phyloP scores from a whole-genome alignment of 768 basidiomycete genomes.

The Lentinula edodes region DNA sequence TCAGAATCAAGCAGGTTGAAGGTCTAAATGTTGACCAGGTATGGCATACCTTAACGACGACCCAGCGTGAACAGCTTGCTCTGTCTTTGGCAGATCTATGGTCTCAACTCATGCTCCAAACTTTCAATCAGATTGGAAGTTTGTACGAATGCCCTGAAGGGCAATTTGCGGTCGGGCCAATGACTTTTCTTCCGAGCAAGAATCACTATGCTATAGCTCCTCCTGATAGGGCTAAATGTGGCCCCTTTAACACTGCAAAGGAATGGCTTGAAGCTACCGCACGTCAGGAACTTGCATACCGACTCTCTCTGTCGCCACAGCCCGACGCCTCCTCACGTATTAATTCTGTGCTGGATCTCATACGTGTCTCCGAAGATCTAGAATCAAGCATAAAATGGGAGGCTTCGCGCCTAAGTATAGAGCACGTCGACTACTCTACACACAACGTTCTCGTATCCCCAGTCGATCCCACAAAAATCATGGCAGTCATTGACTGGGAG shows the following conservation, averaged over 20 bases:
- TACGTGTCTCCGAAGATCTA: neutral
- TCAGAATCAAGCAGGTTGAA: neutral
- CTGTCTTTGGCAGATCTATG: slow-evolving; percentile 7
- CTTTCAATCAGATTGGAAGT: slow-evolving; percentile 10
- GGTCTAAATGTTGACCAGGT: neutral
- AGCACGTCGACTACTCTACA: slow-evolving; percentile 4
- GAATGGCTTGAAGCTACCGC: slow-evolving; percentile 8
- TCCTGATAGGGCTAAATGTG: slow-evolving; percentile 6
- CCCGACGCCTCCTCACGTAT: neutral
- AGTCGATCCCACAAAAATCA: neutral
- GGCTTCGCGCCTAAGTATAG: neutral
- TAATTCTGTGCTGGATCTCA: neutral
- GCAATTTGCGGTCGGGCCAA: slow-evolving; percentile 8
- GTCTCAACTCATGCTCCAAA: slow-evolving; percentile 5
- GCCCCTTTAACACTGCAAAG: slow-evolving; percentile 6
- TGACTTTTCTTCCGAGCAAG: slow-evolving; percentile 6
- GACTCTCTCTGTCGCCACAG: neutral
- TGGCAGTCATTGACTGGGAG: slow-evolving; percentile 4
- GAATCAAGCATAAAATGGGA: neutral
- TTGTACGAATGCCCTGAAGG: neutral
- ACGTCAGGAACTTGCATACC: slow-evolving; percentile 8
- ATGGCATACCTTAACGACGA: slow-evolving; percentile 2
- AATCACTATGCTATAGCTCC: neutral
- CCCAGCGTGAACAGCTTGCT: slow-evolving; percentile 3
- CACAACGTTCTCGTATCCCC: slow-evolving; percentile 1